Percentiles rank a stretch among this genome's conserved stretches.
Evolutionary conservation across 192 early-diverging fungal species (phyloP).

Genomic region (Mortierella hygrophila): DNA sequence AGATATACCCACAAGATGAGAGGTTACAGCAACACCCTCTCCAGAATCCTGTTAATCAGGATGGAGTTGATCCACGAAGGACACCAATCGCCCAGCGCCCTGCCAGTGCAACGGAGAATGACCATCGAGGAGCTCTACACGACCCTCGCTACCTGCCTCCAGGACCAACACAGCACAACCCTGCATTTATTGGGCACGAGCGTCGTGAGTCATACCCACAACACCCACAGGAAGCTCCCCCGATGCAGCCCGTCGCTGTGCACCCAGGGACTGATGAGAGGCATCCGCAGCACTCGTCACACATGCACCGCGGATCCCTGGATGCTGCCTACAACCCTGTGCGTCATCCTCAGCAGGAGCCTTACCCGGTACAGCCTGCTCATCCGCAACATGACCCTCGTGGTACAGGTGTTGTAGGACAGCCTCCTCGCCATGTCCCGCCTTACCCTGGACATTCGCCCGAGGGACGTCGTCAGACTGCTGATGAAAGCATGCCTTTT

Average conservation of each 20-base stretch:
- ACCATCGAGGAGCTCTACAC: background rate
- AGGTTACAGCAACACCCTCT: background rate
- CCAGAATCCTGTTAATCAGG: conserved; percentile 6
- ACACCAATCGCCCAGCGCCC: background rate
- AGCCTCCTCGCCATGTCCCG: background rate
- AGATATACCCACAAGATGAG: conserved; percentile 21
- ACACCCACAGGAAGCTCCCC: background rate
- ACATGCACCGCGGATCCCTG: conserved; percentile 3
- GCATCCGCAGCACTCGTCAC: background rate
- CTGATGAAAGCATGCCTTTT: background rate
- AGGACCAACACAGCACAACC: conserved; percentile 3
- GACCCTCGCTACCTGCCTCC: conserved; percentile 3
- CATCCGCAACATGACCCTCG: background rate
- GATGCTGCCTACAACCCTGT: background rate
- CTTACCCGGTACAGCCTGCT: background rate
- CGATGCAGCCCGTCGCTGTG: background rate
- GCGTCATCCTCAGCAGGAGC: conserved; percentile 13
- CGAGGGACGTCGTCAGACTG: conserved; percentile 1
- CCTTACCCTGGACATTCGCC: conserved; percentile 1
- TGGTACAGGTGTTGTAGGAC: background rate
- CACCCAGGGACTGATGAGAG: background rate
- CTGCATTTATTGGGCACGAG: conserved; percentile 19
- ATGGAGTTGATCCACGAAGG: conserved; percentile 5
- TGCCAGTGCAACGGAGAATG: conserved; percentile 1
- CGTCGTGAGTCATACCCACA: conserved; percentile 7